Evolutionary conservation across 1,284 basidiomycete genomes (phyloP), one percentile per base, ranked within the genome.

Genomic region (Ceratobasidium sp.): DNA sequence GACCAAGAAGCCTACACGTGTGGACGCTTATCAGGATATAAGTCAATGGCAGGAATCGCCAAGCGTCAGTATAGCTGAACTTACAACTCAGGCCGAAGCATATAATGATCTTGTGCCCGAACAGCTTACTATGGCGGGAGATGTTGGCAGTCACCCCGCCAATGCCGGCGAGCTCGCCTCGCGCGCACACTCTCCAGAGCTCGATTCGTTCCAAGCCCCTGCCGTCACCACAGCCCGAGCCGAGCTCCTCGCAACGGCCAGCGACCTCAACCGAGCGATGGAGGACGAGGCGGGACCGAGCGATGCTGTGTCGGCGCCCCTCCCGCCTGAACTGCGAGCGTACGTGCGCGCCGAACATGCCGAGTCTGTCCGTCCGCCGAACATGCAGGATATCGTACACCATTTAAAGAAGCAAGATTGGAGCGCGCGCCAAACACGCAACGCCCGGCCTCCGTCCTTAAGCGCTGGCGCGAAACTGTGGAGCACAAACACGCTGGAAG

Each of bases 401-500:
- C 55, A 58, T 26, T 35, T 58, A 30, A 30, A 58, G 55, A 28
- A 58, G 32, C 23, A 35, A 6, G 55, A 30, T 8, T 41, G 55
- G 55, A 28, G 55, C 18, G 52, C 52, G 26, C 52, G 52, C 3
- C 55, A 14, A 7, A 14, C 30, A 18, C 52, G 8, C 52, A 23
- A 23, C 52, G 52, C 52, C 52, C 18, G 21, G 6, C 30, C 35
- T 9, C 43, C 4, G 41, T 4, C 11, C 4, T 4, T 4, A 5
- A 11, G 35, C 4, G 35, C 35, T 16, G 23, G 38, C 32, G 13
- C 55, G 16, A 91, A 93, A 87, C 92, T 95, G 78, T 95, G 95
- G 91, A 94, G 91, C 79, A 96, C 94, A 74, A 94, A 89, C 80
- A 91, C 92, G 50, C 88, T 87, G 11, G 94, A 98, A 81, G 97